These are phyloP conservation scores for Pseudevernia furfuracea DNA, from an alignment of 495 filamentous ascomycete genomes.

Conservation along the genomic window DNA sequence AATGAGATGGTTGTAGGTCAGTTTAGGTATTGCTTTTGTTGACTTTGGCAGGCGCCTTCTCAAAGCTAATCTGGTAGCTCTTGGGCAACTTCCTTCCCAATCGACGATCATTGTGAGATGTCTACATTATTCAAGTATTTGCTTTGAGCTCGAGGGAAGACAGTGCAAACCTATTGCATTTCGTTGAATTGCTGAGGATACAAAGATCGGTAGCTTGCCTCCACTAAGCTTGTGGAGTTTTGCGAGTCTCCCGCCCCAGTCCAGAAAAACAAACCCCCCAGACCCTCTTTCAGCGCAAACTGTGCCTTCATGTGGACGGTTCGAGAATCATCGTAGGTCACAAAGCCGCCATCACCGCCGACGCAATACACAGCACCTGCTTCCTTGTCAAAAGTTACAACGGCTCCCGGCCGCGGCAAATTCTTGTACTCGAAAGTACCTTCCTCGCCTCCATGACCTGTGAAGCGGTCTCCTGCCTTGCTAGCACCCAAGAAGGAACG, in stretches of 20 bases:
- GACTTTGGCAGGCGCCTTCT: background rate
- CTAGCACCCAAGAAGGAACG: conserved; percentile 66
- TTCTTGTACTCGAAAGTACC: conserved; percentile 77
- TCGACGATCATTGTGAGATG: background rate
- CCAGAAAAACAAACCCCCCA: conserved; percentile 89
- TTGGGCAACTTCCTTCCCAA: background rate
- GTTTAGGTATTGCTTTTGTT: background rate
- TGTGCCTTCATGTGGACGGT: conserved; percentile 78
- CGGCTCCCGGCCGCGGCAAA: conserved; percentile 61
- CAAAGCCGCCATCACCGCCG: conserved; percentile 78
- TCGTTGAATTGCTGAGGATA: background rate
- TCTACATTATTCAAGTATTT: background rate
- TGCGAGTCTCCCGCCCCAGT: conserved; percentile 72
- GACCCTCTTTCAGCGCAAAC: conserved; percentile 66
- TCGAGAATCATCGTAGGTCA: conserved; percentile 77
- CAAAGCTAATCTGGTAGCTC: background rate
- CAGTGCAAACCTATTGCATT: background rate
- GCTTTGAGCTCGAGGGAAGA: background rate
- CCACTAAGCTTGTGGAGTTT: conserved; percentile 62
- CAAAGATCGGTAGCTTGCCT: conserved; percentile 43
- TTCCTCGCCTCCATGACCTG: conserved; percentile 62
- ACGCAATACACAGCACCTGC: conserved; percentile 68
- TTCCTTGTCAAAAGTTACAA: conserved; percentile 61
- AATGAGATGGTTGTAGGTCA: background rate
- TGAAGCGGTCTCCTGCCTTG: conserved; percentile 55